Conservation (phyloP, 139 green algal species). For the Asterochloris erici region DNA sequence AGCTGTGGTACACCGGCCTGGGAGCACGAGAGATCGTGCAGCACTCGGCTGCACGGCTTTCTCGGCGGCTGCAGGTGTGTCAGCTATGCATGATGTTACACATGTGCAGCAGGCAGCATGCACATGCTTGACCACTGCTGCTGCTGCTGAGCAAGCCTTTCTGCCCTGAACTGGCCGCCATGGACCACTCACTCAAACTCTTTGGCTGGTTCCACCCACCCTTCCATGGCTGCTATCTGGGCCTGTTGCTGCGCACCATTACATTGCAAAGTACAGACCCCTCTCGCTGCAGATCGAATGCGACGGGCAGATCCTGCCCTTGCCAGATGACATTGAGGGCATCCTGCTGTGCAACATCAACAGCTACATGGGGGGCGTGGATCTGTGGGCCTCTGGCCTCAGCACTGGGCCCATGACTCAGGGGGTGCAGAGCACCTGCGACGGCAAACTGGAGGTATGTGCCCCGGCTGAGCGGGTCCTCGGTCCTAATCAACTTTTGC, state of each 20-base stretch:
- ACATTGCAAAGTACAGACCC: too few relatives aligned
- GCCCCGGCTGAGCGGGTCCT: background rate
- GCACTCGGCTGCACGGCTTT: conserved; percentile 48
- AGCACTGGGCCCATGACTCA: background rate
- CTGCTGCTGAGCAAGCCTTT: too few relatives aligned
- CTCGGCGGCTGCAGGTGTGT: conserved; percentile 39
- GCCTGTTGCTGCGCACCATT: too few relatives aligned
- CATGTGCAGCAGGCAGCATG: background rate
- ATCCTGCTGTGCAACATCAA: conserved; percentile 74
- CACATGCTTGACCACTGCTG: too few relatives aligned
- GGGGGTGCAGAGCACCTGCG: conserved; percentile 31
- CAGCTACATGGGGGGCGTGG: conserved; percentile 66
- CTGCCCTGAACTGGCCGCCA: too few relatives aligned
- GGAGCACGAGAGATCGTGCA: conserved; percentile 70
- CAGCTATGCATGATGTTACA: background rate
- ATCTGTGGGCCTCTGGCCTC: conserved; percentile 43
- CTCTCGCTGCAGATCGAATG: conserved; percentile 43
- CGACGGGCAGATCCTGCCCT: conserved; percentile 54
- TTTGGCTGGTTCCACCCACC: too few relatives aligned
- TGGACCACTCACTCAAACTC: too few relatives aligned
- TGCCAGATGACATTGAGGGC: conserved; percentile 63
- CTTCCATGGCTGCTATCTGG: too few relatives aligned
- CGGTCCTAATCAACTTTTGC: background rate
- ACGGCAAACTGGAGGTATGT: conserved; percentile 52
- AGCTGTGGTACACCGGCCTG: conserved; percentile 73